phyloP scores from a whole-genome alignment of 1,284 basidiomycete genomes.

The Tilletia walkeri region DNA sequence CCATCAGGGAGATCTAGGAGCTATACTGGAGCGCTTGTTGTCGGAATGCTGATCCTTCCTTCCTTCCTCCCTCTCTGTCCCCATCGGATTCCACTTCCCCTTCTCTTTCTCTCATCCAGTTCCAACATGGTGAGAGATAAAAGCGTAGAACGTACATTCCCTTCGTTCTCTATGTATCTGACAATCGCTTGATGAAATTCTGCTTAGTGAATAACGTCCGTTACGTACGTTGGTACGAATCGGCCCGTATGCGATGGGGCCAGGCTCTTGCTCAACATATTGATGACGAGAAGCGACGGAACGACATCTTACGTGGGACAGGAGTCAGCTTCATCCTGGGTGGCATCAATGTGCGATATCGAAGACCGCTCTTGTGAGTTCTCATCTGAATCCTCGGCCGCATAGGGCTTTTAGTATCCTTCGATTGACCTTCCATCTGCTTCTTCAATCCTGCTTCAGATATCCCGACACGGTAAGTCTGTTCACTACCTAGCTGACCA shows the following conservation, averaged over 20 bases:
- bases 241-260: constrained; percentile 37
- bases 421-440: background rate
- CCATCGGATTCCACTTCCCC: constrained; percentile 19
- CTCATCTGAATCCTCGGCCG: too few species aligned
- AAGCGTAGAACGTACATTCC: background rate
- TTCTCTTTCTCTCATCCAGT: constrained; percentile 31
- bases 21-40: too few species aligned
- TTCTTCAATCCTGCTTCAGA: background rate
- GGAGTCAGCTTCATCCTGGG: constrained; percentile 44
- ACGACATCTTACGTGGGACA: constrained; percentile 34
- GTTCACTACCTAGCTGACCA: too few species aligned
- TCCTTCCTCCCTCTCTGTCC: background rate
- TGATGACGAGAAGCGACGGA: constrained; percentile 21
- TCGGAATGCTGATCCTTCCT: background rate
- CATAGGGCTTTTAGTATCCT: background rate
- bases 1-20: too few species aligned
- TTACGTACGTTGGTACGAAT: constrained; percentile 48
- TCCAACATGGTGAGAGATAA: constrained; percentile 29
- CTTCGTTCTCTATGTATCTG: background rate
- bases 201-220: constrained; percentile 45
- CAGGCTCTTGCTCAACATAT: constrained; percentile 19
- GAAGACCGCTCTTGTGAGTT: constrained; percentile 28
- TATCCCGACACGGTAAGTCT: constrained; percentile 12
- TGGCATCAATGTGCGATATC: constrained; percentile 41
- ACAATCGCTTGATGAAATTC: too few species aligned